Base-by-base conservation (phyloP, 257 asterid genomes). In the Phtheirospermum japonicum region DNA sequence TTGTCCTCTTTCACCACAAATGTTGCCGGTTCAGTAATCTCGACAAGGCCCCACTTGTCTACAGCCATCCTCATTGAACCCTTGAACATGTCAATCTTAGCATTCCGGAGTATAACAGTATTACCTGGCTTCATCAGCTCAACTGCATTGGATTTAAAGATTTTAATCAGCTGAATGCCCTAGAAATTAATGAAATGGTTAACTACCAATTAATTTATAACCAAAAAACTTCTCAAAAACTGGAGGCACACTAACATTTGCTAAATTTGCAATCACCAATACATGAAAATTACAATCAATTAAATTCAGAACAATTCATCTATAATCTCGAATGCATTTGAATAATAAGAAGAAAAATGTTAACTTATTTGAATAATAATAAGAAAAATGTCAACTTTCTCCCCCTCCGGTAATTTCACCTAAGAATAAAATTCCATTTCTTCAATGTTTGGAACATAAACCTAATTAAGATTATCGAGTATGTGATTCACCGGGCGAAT, bases 41-140 rank as follows among this genome's bases (percentile, higher is more conserved):
- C 94, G 63, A 85, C 71, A 7, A 79, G 95, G 20, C 95, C 95
- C 95, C 95, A 84, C 59, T 84, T 87, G 57, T 87, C 95, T 31
- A 87, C 94, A 7, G 84, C 85, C 23, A 83, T 80, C 83, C 94
- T 79, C 96, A 87, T 87, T 14, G 88, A 83, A 18, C 86, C 84
- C 83, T 87, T 87, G 67, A 87, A 87, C 89, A 87, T 84, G 78
- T 87, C 95, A 9, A 87, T 84, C 73, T 84, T 87, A 2, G 94
- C 90, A 63, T 85, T 84, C 31, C 90, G 83, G 34, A 87, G 81
- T 51, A 85, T 74, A 37, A 85, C 80, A 0, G 87, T 80, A 28
- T 79, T 69, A 14, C 82, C 83, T 50, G 85, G 77, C 65, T 75
- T 71, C 90, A 84, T 79, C 83, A 84, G 17, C 50, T 87, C 90